Evolutionary conservation across 1,284 basidiomycete genomes (phyloP), one percentile per base, ranked within the genome.

Genomic region (Leccinum huronense): DNA sequence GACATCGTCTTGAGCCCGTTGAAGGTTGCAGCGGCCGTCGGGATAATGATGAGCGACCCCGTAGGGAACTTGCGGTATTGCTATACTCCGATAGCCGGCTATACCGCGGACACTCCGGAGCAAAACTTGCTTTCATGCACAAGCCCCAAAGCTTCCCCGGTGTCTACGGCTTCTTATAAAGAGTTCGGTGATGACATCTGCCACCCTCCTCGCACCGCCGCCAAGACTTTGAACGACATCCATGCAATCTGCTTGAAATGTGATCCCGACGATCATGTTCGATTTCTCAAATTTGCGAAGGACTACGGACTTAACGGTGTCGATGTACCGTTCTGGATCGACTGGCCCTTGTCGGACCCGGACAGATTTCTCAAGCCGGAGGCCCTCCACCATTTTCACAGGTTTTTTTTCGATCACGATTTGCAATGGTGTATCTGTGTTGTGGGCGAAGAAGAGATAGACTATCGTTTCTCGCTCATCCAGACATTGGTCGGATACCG

Each of bases 331-430:
- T 45, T 45, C 42, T 45, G 42, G 16, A 45, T 45, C n/a, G 42
- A 45, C 42, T 45, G 42, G 42, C 42, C 42, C 14, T n/a, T 45
- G 42, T 45, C 42, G 42, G 42, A 45, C 9, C 42, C 42, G 3
- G 42, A n/a, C 7, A 45, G 42, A 45, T 45, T 45, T n/a, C 42
- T 45, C 42, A 45, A 45, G 9, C 42, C 42, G n/a, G 42, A 45
- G n/a, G 42, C n/a, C n/a, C 42, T 45, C 9, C 42, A 45, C 9
- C 42, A 45, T 45, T 45, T 45, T n/a, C 42, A 45, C 13, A 14
- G 42, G 14, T 55, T 55, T 55, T 33, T 33, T n/a, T 55, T 55
- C 16, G 54, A 55, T 16, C 54, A 55, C 2, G 34, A 60, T 60
- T 60, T 60, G 14, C 48, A 60, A 16, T 60, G 59, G 48, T 60